phyloP scores from a whole-genome alignment of 352 stramenopile genomes.

The Pseudoperonospora humuli region DNA sequence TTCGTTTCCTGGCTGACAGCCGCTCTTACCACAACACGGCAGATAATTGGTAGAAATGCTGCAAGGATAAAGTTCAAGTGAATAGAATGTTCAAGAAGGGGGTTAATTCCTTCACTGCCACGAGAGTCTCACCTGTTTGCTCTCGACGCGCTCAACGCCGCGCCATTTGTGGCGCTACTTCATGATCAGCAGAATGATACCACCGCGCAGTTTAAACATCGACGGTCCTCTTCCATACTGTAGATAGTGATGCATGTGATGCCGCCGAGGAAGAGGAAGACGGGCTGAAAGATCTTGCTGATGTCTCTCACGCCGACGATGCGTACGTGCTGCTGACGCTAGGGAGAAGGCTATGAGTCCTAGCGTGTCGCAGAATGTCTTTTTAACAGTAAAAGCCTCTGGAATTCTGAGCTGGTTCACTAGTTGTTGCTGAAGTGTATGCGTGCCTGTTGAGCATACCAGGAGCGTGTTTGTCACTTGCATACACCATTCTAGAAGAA shows the following conservation, averaged over 20 bases:
- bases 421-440: constrained; percentile 4
- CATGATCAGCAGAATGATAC: constrained; percentile 33
- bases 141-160: constrained; percentile 8
- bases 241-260: constrained; percentile 41
- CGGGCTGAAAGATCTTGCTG: constrained; percentile 39
- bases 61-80: not conserved
- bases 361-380: constrained; percentile 38
- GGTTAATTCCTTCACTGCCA: no score
- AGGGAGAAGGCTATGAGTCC: constrained; percentile 55
- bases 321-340: constrained; percentile 47
- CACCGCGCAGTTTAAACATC: constrained; percentile 34
- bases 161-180: constrained; percentile 38
- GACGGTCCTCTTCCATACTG: constrained; percentile 36
- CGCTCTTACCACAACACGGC: constrained; percentile 3
- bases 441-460: not conserved
- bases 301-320: constrained; percentile 47
- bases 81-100: no score
- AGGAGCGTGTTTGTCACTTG: constrained; percentile 1
- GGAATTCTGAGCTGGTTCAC: not conserved
- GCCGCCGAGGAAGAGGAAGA: constrained; percentile 40
- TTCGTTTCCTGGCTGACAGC: constrained; percentile 21
- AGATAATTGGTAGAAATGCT: constrained; percentile 15
- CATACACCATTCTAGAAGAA: not conserved
- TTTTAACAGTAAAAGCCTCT: constrained; percentile 14
- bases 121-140: constrained; percentile 3